phyloP scores from a whole-genome alignment of 2,329 filamentous ascomycete genomes.

The Plenodomus biglobosus region DNA sequence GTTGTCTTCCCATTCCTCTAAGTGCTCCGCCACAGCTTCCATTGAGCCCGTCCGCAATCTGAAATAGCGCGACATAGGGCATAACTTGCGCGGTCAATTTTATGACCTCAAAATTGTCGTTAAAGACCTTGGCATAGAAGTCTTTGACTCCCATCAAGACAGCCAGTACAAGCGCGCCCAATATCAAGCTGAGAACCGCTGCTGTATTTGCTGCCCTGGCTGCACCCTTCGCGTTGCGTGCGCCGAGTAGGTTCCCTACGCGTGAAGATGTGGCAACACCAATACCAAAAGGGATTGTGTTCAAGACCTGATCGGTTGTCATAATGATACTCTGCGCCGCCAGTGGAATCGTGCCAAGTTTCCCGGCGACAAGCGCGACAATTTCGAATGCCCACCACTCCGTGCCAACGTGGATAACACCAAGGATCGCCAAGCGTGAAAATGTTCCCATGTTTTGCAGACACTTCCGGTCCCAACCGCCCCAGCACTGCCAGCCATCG shows the following conservation, averaged over 20 bases:
- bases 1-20: slow-evolving; percentile 82
- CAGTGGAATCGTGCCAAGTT: slow-evolving; percentile 74
- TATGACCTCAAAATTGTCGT: slow-evolving; percentile 72
- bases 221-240: slow-evolving; percentile 65
- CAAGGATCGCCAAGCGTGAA: slow-evolving; percentile 71
- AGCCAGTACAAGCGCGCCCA: slow-evolving; percentile 67
- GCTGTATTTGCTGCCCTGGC: slow-evolving; percentile 73
- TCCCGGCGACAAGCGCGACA: slow-evolving; percentile 78
- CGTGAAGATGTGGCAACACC: slow-evolving; percentile 78
- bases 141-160: slow-evolving; percentile 71
- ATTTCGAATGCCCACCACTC: slow-evolving; percentile 97
- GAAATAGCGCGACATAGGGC: slow-evolving; percentile 85
- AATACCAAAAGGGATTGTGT: slow-evolving; percentile 82
- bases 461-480: slow-evolving; percentile 67
- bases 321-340: slow-evolving; percentile 87
- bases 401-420: slow-evolving; percentile 80
- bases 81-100: slow-evolving; percentile 73
- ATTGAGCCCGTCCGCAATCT: slow-evolving; percentile 86
- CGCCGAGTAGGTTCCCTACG: slow-evolving; percentile 78
- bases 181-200: slow-evolving; percentile 69
- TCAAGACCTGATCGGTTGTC: slow-evolving; percentile 83
- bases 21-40: slow-evolving; percentile 80
- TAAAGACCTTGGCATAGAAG: slow-evolving; percentile 77
- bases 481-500: slow-evolving; percentile 75
- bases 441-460: slow-evolving; percentile 71